A percentile compares a stretch with the other conserved stretches of the same genome.
These are phyloP conservation scores for Pythium dissotocum DNA, from an alignment of 352 stramenopile genomes.

Conservation along the genomic window DNA sequence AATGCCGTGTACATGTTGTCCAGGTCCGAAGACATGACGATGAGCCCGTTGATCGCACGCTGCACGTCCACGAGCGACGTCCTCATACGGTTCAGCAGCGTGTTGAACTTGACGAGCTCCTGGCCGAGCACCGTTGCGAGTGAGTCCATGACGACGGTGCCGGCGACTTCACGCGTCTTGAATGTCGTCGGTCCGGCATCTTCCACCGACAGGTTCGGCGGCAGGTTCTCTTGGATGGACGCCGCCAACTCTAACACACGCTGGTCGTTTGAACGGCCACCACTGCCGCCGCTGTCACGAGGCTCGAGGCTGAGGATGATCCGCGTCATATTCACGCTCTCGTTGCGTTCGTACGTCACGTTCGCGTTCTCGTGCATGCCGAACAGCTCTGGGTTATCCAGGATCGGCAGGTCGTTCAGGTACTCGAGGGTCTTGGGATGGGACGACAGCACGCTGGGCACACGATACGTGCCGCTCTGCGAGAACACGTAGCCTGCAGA, in stretches of 20 bases:
- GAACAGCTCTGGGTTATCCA: constrained; percentile 94
- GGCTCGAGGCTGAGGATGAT: constrained; percentile 91
- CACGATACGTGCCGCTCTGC: constrained; percentile 85
- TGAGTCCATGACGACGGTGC: constrained; percentile 90
- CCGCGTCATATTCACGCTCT: constrained; percentile 86
- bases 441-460: constrained; percentile 47
- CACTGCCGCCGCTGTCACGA: constrained; percentile 58
- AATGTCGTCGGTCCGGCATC: constrained; percentile 91
- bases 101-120: constrained; percentile 95
- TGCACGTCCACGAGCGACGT: constrained; percentile 81
- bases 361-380: constrained; percentile 97
- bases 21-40: constrained; percentile 95
- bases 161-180: constrained; percentile 79
- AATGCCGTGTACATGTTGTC: constrained; percentile 96
- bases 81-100: constrained; percentile 83
- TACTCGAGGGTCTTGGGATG: constrained; percentile 75
- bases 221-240: constrained; percentile 65
- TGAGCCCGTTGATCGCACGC: constrained; percentile 80
- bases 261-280: constrained; percentile 84
- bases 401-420: constrained; percentile 73
- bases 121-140: constrained; percentile 92
- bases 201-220: constrained; percentile 70
- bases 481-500: constrained; percentile 84
- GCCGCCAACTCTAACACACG: constrained; percentile 75
- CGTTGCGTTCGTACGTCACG: constrained; percentile 92